phyloP scores from a whole-genome alignment of 2,329 filamentous ascomycete genomes.

The Colletotrichum endophyticum region DNA sequence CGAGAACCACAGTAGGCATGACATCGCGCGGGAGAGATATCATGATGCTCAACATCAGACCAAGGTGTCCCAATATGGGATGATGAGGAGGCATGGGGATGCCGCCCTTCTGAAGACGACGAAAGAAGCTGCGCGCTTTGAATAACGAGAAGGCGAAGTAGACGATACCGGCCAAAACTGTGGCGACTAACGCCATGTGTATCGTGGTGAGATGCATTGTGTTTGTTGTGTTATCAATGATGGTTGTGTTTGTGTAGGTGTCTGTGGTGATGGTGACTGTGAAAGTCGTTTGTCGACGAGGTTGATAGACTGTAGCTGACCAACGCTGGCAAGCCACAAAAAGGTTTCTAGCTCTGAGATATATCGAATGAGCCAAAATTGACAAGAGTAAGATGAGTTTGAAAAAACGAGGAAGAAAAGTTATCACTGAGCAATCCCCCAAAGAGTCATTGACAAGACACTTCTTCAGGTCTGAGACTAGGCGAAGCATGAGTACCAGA shows the following conservation, averaged over 20 bases:
- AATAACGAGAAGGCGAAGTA: not conserved
- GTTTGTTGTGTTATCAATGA: not conserved
- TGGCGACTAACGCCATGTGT: not conserved
- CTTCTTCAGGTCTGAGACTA: constrained; percentile 3
- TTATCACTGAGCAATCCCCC: not conserved
- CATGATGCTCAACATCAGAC: not conserved
- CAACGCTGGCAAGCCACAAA: not conserved
- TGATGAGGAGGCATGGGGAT: constrained; percentile 6
- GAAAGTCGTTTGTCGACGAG: not conserved
- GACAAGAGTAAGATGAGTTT: not conserved
- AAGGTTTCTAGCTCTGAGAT: not conserved
- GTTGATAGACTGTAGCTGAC: not conserved
- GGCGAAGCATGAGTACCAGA: not conserved
- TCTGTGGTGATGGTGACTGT: not conserved
- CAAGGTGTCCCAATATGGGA: not conserved
- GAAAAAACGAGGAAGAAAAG: not conserved
- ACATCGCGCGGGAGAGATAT: not conserved
- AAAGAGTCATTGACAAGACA: not conserved
- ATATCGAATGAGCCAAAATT: not conserved
- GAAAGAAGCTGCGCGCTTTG: not conserved
- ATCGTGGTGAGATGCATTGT: not conserved
- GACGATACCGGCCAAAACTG: not conserved
- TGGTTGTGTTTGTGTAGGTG: not conserved
- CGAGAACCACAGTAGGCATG: not conserved
- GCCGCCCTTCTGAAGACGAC: not conserved